A percentile compares a stretch with the other conserved stretches of the same genome.
These are phyloP conservation scores for Deinandra increscens DNA, from an alignment of 129 eudicot species.

Conservation along the genomic window DNA sequence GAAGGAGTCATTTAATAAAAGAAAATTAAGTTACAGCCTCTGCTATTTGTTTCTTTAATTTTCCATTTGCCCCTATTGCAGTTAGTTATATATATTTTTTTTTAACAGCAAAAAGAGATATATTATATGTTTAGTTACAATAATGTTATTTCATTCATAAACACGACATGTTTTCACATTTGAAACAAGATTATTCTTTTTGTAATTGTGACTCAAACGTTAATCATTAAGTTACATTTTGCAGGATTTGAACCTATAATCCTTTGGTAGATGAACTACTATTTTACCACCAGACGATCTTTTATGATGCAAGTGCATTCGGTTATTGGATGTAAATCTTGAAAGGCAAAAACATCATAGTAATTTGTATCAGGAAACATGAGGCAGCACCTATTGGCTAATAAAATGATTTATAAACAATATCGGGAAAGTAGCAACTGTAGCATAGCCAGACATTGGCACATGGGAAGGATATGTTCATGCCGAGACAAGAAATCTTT, in stretches of 20 bases:
- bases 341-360: neutral
- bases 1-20: conserved; percentile 1
- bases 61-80: conserved; percentile 15
- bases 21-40: conserved; percentile 16
- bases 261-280: too few species aligned
- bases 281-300: too few species aligned
- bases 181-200: too few species aligned
- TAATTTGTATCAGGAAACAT: conserved; percentile 19
- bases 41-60: conserved; percentile 21
- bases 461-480: neutral
- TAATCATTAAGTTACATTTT: too few species aligned
- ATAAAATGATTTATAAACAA: conserved; percentile 26
- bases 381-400: conserved; percentile 25
- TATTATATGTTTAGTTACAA: too few species aligned
- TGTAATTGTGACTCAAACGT: too few species aligned
- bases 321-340: neutral
- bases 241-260: too few species aligned
- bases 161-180: too few species aligned
- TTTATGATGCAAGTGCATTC: neutral
- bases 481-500: neutral
- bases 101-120: too few species aligned
- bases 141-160: too few species aligned
- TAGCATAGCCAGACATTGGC: conserved; percentile 9
- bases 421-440: neutral
- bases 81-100: too few species aligned